Evolutionary conservation across 2,329 filamentous ascomycete genomes (phyloP).

Genomic region (Xylaria sp.): DNA sequence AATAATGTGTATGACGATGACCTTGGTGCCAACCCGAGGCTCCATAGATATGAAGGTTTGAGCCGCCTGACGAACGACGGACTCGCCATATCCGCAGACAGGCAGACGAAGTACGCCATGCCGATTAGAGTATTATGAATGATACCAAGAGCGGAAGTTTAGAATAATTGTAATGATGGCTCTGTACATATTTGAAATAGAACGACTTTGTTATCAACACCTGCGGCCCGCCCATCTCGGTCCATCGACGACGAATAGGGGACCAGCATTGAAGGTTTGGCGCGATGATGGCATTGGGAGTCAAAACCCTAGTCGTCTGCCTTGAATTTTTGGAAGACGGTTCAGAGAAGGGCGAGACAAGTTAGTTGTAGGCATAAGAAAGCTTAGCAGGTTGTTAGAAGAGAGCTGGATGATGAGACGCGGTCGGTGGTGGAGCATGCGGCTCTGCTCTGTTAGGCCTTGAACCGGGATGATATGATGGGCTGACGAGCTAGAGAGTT

Average conservation of each 20-base stretch:
- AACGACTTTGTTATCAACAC: conserved; percentile 27
- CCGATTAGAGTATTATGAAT: conserved; percentile 18
- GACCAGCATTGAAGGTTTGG: not conserved
- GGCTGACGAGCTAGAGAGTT: not conserved
- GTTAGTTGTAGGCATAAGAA: not conserved
- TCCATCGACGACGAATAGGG: not conserved
- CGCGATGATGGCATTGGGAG: not conserved
- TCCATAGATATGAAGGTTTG: conserved; percentile 23
- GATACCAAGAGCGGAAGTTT: conserved; percentile 27
- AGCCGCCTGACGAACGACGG: conserved; percentile 5
- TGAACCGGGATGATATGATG: conserved; percentile 2
- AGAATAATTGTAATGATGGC: conserved; percentile 42
- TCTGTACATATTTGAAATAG: conserved; percentile 40
- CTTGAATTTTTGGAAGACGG: not conserved
- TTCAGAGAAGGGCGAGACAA: not conserved
- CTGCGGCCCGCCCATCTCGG: not conserved
- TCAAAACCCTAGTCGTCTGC: not conserved
- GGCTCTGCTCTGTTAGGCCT: not conserved
- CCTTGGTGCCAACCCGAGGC: conserved; percentile 9
- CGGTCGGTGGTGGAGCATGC: not conserved
- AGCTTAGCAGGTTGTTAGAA: not conserved
- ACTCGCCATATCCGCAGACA: conserved; percentile 13
- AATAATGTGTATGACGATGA: conserved; percentile 13
- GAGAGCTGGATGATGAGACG: not conserved
- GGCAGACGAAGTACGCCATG: conserved; percentile 11